These are phyloP conservation scores for Teunomyces funiuensis DNA, from an alignment of 805 yeast genomes.

Conservation along the genomic window DNA sequence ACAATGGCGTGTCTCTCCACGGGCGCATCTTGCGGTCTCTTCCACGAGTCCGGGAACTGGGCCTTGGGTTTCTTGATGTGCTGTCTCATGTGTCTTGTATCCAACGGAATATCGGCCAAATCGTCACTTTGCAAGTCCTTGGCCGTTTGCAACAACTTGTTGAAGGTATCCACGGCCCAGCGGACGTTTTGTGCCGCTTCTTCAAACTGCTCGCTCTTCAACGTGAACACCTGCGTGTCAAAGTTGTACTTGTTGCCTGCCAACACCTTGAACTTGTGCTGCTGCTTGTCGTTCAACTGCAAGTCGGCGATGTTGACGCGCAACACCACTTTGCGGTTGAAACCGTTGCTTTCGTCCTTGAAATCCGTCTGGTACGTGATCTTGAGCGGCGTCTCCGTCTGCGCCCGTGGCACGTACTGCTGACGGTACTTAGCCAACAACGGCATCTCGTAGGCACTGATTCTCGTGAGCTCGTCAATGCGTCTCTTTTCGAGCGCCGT, in stretches of 20 bases:
- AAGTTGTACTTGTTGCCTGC: conserved; percentile 77
- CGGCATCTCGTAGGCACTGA: conserved; percentile 93
- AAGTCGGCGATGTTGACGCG: conserved; percentile 54
- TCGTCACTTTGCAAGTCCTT: conserved; percentile 57
- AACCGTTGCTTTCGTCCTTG: conserved; percentile 70
- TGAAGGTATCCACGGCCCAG: conserved; percentile 62
- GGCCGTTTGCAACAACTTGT: conserved; percentile 61
- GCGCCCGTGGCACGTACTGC: conserved; percentile 53
- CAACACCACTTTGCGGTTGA: conserved; percentile 65
- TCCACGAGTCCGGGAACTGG: conserved; percentile 80
- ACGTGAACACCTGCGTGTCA: conserved; percentile 55
- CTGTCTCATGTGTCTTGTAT: conserved; percentile 63
- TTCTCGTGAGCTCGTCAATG: conserved; percentile 71
- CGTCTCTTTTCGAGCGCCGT: conserved; percentile 57
- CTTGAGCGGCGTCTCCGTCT: conserved; percentile 50
- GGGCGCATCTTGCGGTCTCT: conserved; percentile 64
- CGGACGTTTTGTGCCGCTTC: conserved; percentile 88
- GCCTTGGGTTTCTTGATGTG: conserved; percentile 37
- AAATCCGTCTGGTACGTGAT: conserved; percentile 69
- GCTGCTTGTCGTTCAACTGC: conserved; percentile 48
- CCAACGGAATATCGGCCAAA: conserved; percentile 81
- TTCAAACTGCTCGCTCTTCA: conserved; percentile 63
- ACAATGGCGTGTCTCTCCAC: conserved; percentile 39
- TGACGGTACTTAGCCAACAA: conserved; percentile 73
- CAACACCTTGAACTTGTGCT: conserved; percentile 75